Conservation (phyloP, 306 rosid species). For the Fragaria nilgerrensis region DNA sequence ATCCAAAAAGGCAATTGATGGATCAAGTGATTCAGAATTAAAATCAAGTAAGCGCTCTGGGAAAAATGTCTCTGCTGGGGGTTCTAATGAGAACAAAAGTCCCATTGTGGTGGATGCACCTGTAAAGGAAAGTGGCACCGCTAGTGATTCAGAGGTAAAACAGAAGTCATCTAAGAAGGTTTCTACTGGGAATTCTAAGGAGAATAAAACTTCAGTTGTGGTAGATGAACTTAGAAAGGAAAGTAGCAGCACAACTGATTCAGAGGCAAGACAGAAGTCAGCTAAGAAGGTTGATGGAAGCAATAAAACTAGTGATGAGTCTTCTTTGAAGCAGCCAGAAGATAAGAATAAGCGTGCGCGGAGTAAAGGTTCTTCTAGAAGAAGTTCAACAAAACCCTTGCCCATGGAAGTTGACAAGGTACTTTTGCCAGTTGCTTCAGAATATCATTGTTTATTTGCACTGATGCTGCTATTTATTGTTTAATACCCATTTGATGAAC, state of each 20-base stretch:
- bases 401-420: constrained; percentile 58
- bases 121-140: constrained; percentile 44
- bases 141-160: constrained; percentile 53
- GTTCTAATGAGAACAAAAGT: constrained; percentile 46
- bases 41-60: constrained; percentile 42
- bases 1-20: constrained; percentile 49
- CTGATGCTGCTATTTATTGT: not conserved
- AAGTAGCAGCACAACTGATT: constrained; percentile 43
- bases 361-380: constrained; percentile 45
- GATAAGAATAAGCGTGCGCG: constrained; percentile 46
- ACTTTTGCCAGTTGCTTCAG: constrained; percentile 8
- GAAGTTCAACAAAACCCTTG: constrained; percentile 38
- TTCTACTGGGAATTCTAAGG: constrained; percentile 37
- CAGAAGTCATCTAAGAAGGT: constrained; percentile 43
- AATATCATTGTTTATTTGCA: not conserved
- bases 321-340: constrained; percentile 47
- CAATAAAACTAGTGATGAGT: constrained; percentile 40
- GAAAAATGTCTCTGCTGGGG: constrained; percentile 39
- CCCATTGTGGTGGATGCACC: constrained; percentile 34
- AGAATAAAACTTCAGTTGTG: constrained; percentile 37
- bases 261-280: constrained; percentile 52
- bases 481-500: not conserved
- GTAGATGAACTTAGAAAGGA: constrained; percentile 45
- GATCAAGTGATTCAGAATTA: constrained; percentile 56
- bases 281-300: constrained; percentile 51